Base-by-base conservation (phyloP, 139 green algal genomes). In the Chloropicon primus region DNA sequence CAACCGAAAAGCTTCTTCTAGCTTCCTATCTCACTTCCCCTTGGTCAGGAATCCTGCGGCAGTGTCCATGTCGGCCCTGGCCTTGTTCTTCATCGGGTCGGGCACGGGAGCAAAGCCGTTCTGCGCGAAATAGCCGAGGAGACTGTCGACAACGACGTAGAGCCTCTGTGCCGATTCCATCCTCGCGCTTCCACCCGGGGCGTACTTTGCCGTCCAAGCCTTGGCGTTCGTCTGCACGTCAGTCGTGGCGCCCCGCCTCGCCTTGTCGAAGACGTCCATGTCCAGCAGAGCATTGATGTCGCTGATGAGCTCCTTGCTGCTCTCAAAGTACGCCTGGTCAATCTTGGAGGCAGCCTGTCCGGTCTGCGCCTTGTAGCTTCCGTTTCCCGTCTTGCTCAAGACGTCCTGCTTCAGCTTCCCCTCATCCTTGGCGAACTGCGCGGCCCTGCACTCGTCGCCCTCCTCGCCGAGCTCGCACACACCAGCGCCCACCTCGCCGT, bases 201-300 rank as follows among this genome's bases (percentile, higher is more conserved):
- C 71, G 71, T 74, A 74, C 71, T 21, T 74, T 10, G 5, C 23
- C 71, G 71, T 74, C 71, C 71, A 74, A 25, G 71, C 23, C 71
- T 74, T 74, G 71, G 24, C 24, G 23, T 25, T 21, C 23, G 71
- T 25, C 71, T 74, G 23, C 5, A 74, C 23, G 17, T 74, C 41
- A n/a, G 41, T 62, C 41, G 41, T 62, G 41, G 41, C 41, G 10
- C 5, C 41, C 41, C 41, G 5, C 41, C 41, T 62, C 41, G 5
- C 10, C 41, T 62, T 62, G 41, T 62, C 41, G 41, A 62, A 62
- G 41, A 62, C 41, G 41, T 62, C 41, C 10, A 62, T 5, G 41
- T 62, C 41, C 5, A 62, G 41, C 10, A n/a, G 17, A 17, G 41
- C 41, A 17, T 62, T 17, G 41, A 62, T 62, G 10, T 62, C 41